Percentiles rank a stretch among this genome's conserved stretches.
Evolutionary conservation across 805 yeast genomes (phyloP).

Genomic region (Peterozyma xylosa): DNA sequence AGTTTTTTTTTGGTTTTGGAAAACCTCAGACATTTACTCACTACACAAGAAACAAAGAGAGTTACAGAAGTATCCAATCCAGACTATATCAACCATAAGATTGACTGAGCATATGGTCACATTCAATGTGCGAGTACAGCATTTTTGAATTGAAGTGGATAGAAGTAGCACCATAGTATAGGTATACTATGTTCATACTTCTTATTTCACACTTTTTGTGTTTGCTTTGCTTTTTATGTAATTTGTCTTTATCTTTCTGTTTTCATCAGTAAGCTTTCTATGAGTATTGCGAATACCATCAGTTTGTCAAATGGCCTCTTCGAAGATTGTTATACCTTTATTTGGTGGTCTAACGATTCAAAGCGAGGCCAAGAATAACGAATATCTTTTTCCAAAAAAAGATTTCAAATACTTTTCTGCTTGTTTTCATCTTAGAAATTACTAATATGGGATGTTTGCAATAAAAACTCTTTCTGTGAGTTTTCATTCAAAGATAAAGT

Average conservation of each 20-base stretch:
- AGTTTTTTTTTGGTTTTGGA: too few species aligned
- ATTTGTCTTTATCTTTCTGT: neutral
- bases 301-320: conserved; percentile 21
- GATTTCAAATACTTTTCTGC: too few species aligned
- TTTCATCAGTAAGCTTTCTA: neutral
- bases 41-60: too few species aligned
- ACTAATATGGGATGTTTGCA: too few species aligned
- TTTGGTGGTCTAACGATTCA: conserved; percentile 28
- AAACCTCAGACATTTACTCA: too few species aligned
- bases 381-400: conserved; percentile 1
- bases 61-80: too few species aligned
- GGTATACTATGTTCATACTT: neutral
- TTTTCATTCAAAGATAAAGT: too few species aligned
- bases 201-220: neutral
- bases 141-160: neutral
- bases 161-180: neutral
- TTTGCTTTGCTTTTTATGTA: neutral
- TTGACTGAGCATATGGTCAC: too few species aligned
- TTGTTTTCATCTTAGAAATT: too few species aligned
- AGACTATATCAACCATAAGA: too few species aligned
- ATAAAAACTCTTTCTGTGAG: too few species aligned
- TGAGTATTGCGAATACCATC: neutral
- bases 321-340: conserved; percentile 28
- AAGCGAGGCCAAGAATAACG: conserved; percentile 27
- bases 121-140: neutral